Conservation (phyloP, 148 eudicot species). For the Bassia scoparia region DNA sequence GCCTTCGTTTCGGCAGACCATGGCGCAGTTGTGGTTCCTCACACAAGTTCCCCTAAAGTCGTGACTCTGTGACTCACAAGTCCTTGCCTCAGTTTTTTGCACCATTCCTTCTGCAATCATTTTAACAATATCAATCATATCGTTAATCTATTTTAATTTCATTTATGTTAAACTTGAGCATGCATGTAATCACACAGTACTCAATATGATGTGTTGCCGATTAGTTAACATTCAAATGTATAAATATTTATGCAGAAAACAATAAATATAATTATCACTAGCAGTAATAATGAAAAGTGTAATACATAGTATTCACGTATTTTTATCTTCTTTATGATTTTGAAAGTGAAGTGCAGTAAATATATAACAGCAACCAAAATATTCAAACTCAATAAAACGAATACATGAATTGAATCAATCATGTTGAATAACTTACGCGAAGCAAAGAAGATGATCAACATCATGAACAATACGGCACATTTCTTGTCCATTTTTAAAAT, state of each 20-base stretch:
- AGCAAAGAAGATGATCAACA: slow-evolving; percentile 22
- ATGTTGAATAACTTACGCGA: slow-evolving; percentile 13
- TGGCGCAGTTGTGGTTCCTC: slow-evolving; percentile 7
- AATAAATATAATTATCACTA: no score
- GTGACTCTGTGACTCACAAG: neutral
- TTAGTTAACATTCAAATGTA: no score
- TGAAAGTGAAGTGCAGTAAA: neutral
- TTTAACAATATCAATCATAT: neutral
- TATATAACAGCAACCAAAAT: no score
- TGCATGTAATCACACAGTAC: neutral
- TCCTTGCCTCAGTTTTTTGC: slow-evolving; percentile 7
- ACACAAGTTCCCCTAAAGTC: neutral
- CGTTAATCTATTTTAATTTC: neutral
- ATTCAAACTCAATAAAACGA: neutral
- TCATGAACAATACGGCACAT: slow-evolving; percentile 1
- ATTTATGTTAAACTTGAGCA: neutral
- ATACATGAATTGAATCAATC: neutral
- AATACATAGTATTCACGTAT: no score
- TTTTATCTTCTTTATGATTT: no score
- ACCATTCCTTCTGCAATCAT: slow-evolving; percentile 3
- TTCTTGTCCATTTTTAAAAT: neutral
- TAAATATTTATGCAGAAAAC: no score
- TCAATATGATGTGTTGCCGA: no score
- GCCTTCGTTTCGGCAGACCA: slow-evolving; percentile 6
- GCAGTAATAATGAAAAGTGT: no score